These are phyloP conservation scores for Lecanosticta acicola DNA, from an alignment of 2,329 filamentous ascomycete genomes.

Conservation along the genomic window DNA sequence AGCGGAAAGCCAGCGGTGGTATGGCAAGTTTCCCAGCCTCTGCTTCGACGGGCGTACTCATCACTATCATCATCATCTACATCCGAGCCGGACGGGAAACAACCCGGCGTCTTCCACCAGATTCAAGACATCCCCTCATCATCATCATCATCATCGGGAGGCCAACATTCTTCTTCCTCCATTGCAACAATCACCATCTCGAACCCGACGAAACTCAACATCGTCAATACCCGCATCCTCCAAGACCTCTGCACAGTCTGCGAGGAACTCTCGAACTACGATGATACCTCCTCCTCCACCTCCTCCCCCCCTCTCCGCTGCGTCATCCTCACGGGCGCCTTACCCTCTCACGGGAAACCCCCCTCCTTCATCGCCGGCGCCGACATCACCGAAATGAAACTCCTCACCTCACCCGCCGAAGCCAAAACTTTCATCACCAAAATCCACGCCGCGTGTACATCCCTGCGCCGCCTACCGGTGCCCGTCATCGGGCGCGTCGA, in stretches of 20 bases:
- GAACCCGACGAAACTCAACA: slow-evolving; percentile 28
- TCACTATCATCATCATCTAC: too few relatives aligned
- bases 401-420: slow-evolving; percentile 20
- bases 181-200: slow-evolving; percentile 25
- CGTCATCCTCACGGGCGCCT: slow-evolving; percentile 24
- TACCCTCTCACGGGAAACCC: slow-evolving; percentile 18
- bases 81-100: too few relatives aligned
- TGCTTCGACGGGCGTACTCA: too few relatives aligned
- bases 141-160: too few relatives aligned
- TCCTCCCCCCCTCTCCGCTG: slow-evolving; percentile 20
- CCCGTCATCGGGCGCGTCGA: slow-evolving; percentile 37
- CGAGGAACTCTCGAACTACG: too few relatives aligned
- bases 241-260: too few relatives aligned
- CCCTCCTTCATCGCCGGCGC: slow-evolving; percentile 29
- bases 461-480: slow-evolving; percentile 34
- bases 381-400: slow-evolving; percentile 28
- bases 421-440: slow-evolving; percentile 35
- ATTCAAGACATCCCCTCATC: too few relatives aligned
- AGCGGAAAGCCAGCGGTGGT: not conserved
- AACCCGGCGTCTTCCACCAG: too few relatives aligned
- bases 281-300: too few relatives aligned
- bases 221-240: slow-evolving; percentile 21
- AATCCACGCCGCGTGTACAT: slow-evolving; percentile 32
- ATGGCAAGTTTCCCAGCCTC: too few relatives aligned
- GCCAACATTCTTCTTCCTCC: too few relatives aligned